phyloP scores from a whole-genome alignment of 345 rosid genomes.

The Gossypium longicalyx region DNA sequence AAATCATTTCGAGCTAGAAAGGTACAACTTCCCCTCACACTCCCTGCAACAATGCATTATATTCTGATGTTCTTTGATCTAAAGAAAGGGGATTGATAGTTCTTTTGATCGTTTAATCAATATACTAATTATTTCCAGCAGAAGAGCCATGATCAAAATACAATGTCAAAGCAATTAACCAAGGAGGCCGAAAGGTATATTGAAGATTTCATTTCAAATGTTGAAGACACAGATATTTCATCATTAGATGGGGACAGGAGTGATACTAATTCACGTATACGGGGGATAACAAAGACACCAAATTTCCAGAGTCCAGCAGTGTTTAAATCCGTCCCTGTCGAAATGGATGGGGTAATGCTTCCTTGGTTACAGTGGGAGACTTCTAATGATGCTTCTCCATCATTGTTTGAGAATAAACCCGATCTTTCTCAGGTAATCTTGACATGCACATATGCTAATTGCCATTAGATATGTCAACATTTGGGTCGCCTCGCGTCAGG shows the following conservation, averaged over 20 bases:
- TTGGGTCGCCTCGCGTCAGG: too few species aligned
- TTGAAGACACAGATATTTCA: constrained; percentile 93
- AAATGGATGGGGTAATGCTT: constrained; percentile 83
- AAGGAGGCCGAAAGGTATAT: constrained; percentile 91
- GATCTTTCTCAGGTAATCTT: constrained; percentile 41
- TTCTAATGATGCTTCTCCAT: constrained; percentile 48
- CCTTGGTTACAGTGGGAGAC: constrained; percentile 99
- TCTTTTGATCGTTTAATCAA: background rate
- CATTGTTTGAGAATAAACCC: constrained; percentile 35
- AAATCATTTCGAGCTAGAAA: constrained; percentile 42
- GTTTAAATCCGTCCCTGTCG: constrained; percentile 40
- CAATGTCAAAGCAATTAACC: constrained; percentile 65
- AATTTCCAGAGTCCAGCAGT: constrained; percentile 35
- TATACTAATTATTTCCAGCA: constrained; percentile 15
- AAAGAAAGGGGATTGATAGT: background rate
- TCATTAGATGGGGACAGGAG: constrained; percentile 91
- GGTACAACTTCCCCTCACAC: constrained; percentile 31
- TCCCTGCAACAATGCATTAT: background rate
- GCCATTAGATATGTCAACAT: too few species aligned
- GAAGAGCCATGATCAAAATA: constrained; percentile 72
- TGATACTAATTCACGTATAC: constrained; percentile 69
- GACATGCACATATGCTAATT: too few species aligned
- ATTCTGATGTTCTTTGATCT: background rate
- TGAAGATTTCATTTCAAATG: constrained; percentile 79
- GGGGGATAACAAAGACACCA: constrained; percentile 41